phyloP scores from a whole-genome alignment of 169 alveolate species.

The Plasmodium billcollinsi region DNA sequence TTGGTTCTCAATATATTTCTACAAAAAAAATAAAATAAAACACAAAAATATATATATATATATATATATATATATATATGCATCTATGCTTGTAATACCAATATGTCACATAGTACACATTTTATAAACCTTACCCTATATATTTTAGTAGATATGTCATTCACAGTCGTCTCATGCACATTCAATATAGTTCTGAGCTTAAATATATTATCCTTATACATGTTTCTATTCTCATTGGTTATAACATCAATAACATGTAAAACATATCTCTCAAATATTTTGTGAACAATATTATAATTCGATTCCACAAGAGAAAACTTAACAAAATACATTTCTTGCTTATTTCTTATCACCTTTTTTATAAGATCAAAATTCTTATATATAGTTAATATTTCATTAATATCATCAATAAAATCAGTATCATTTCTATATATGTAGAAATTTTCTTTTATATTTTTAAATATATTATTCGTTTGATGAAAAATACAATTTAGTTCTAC shows the following conservation, averaged over 20 bases:
- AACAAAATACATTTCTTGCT: conserved; percentile 18
- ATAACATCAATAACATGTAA: conserved; percentile 55
- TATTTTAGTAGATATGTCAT: conserved; percentile 37
- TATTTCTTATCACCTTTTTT: background rate
- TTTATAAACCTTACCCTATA: conserved; percentile 28
- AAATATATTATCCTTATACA: conserved; percentile 44
- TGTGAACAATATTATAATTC: conserved; percentile 23
- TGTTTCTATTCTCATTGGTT: conserved; percentile 23
- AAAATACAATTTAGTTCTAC: conserved; percentile 59
- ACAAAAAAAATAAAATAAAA: background rate
- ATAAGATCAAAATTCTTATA: conserved; percentile 55
- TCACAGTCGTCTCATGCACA: conserved; percentile 9
- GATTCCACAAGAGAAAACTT: conserved; percentile 53
- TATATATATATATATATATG: conserved; percentile 10
- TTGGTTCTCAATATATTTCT: conserved; percentile 55
- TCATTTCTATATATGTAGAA: conserved; percentile 56
- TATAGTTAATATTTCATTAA: conserved; percentile 51
- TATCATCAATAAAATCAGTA: conserved; percentile 31
- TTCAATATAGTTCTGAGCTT: conserved; percentile 9
- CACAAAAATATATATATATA: background rate
- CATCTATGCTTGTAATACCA: background rate
- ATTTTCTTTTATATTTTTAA: conserved; percentile 34
- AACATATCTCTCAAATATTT: conserved; percentile 55
- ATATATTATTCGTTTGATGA: conserved; percentile 31
- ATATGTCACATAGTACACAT: background rate